Evolutionary conservation across 139 green algal species (phyloP), one percentile per base, ranked within the genome.

Genomic region (Chlorella vulgaris): DNA sequence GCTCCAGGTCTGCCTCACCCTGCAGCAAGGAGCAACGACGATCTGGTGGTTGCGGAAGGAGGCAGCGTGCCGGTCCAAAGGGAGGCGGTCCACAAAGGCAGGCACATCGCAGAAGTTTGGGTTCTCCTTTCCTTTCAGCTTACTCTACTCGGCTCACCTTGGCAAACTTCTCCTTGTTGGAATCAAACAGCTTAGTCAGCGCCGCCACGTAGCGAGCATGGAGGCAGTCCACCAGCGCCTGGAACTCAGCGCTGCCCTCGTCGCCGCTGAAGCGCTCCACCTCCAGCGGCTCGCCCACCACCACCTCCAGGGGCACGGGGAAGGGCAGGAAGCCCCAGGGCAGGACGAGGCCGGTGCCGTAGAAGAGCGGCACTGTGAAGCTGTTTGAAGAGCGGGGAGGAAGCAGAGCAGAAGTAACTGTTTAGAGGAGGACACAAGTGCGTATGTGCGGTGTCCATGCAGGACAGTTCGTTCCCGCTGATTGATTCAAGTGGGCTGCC

Each of bases 331-430:
- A 55, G 43, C 90, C 90, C 39, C 47, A 71, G 31, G 81, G 82
- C 53, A 83, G 43, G 15, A 92, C 87, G 4, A 93, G 35, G 19
- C 89, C 90, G 10, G 40, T 69, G 33, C 90, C 90, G 58, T 75
- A 87, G 63, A 81, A 88, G 0, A 94, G 26, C 1, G 90, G 90
- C 8, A 90, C 67, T 28, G 88, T 89, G 74, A 90, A 87, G 35
- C 87, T 78, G 13, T n/a, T n/a, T n/a, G n/a, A n/a, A n/a, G n/a
- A n/a, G n/a, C n/a, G n/a, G n/a, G n/a, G n/a, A n/a, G n/a, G n/a
- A n/a, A n/a, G n/a, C 42, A 39, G 15, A 63, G 31, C 15, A 73
- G n/a, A 73, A 36, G 61, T 13, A 21, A 69, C 19, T 15, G n/a
- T 33, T 15, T 13, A 69, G 61, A 10, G 61, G n/a, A n/a, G n/a